Base-by-base conservation (phyloP, 148 eudicot species). In the Cornus controversa region DNA sequence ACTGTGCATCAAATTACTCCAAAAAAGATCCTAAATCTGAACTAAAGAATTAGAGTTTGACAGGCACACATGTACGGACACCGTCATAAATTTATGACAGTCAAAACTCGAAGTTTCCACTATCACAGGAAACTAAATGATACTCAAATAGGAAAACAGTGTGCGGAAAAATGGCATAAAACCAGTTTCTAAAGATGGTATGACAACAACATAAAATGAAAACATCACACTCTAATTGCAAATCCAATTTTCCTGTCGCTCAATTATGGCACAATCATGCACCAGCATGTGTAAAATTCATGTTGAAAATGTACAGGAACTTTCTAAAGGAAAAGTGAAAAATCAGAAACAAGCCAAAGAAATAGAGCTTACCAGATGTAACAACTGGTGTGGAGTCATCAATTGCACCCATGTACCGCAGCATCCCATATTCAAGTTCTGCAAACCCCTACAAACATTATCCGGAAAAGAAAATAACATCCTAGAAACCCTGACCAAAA, bases 401-500 rank as follows among this genome's bases (percentile, higher is more conserved):
- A 68, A 94, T 94, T 71, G 97, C 94, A 47, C 93, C 93, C 97
- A 92, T 94, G 89, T 92, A 92, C 27, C 97, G 90, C 77, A 94
- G 82, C 98, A 94, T 94, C 26, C 97, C 98, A 79, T 92, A 94
- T 89, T 94, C 98, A 79, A 94, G 91, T 82, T 94, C 98, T 28
- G 98, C 97, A 86, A 94, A 94, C 71, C 98, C 98, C 97, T 94
- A 83, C 76, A 78, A 42, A 80, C 20, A 53, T n/a, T 1, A 1
- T 15, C 22, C 8, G 0, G 4, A 63, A 63, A 16, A 29, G 2
- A 60, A 27, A 60, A 50, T 14, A 69, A 69, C 23, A 20, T 69
- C 34, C 62, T 2, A 45, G 9, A 45, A 42, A 71, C 0, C 24
- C 23, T 71, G 22, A 54, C 11, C 36, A 8, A 7, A 69, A 20